Evolutionary conservation across 176 grass and related monocot species (phyloP), one percentile per base, ranked within the genome.

Genomic region (Triticum urartu): DNA sequence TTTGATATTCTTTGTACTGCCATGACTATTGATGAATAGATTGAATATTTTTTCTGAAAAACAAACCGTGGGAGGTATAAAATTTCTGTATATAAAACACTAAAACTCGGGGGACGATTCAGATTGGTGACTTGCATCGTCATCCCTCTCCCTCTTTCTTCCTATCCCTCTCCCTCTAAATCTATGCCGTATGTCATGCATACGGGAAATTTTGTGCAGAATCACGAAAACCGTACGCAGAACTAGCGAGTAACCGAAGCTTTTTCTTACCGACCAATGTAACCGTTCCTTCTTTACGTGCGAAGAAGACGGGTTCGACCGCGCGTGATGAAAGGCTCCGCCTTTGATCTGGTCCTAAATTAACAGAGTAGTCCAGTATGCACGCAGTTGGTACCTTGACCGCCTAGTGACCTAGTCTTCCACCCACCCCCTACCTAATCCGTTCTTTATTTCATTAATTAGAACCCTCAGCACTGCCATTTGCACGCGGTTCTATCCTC

Each of bases 391-490:
- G 69, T 72, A 2, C 40, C 39, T 74, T 74, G 22, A 75, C 42
- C 22, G 2, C 13, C 39, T 30, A 50, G 3, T 75, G 42, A 75
- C 24, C 39, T 26, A 45, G 39, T 26, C 42, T 13, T 39, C 40
- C 2, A 22, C 11, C 15, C 13, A 5, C 13, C 17, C 14, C 6
- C 54, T 18, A 58, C 17, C 42, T 48, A 75, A 75, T 28, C 42
- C 42, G 1, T 30, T 50, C 22, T 30, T 50, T 75, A 28, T 0
- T 48, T 21, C 2, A 58, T 9, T 0, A 58, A 58, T 58, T 58
- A 58, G 18, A 38, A 50, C 26, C 39, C 77, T 78, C 50, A 90
- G 71, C 78, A 72, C 71, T 82, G 3, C 21, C 71, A 40, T 1
- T 25, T 9, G 50, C 52, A 73, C 62, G 70, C 26, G 24, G 3